A percentile compares a stretch with the other conserved stretches of the same genome.
phyloP scores from a whole-genome alignment of 257 asterid genomes.

The Nicotiana tomentosiformis region DNA sequence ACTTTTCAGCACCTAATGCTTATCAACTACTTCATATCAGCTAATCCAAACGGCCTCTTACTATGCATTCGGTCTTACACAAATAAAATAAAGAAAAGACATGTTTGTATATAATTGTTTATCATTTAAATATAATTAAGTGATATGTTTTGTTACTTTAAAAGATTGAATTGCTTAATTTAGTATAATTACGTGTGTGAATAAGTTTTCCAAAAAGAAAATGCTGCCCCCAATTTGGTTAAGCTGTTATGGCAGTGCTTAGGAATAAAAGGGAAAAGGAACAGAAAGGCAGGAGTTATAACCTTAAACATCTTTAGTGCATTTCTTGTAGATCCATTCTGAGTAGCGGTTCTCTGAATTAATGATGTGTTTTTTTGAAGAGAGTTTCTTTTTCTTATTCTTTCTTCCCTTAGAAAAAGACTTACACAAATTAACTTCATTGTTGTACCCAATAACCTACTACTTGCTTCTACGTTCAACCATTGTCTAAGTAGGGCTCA shows the following conservation, averaged over 20 bases:
- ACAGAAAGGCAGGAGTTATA: background rate
- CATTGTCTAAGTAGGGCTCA: background rate
- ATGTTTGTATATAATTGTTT: background rate
- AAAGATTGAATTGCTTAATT: too few relatives aligned
- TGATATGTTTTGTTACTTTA: background rate
- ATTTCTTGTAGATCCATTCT: background rate
- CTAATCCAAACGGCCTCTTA: too few relatives aligned
- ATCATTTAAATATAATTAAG: background rate
- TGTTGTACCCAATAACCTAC: background rate
- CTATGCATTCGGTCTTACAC: too few relatives aligned
- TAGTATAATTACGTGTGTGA: too few relatives aligned
- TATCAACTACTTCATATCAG: too few relatives aligned
- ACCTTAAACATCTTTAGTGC: background rate
- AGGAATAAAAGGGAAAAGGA: too few relatives aligned
- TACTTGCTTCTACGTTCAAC: background rate
- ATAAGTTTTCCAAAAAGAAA: background rate
- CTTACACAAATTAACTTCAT: background rate
- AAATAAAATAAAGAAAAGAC: background rate
- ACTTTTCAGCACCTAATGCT: too few relatives aligned
- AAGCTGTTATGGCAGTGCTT: background rate
- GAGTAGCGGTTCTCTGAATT: background rate
- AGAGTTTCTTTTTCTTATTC: background rate
- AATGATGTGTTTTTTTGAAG: background rate
- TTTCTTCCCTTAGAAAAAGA: background rate
- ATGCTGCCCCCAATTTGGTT: background rate